These are phyloP conservation scores for Chlamydomonas reinhardtii DNA, from an alignment of 163 green algal genomes.

Conservation along the genomic window DNA sequence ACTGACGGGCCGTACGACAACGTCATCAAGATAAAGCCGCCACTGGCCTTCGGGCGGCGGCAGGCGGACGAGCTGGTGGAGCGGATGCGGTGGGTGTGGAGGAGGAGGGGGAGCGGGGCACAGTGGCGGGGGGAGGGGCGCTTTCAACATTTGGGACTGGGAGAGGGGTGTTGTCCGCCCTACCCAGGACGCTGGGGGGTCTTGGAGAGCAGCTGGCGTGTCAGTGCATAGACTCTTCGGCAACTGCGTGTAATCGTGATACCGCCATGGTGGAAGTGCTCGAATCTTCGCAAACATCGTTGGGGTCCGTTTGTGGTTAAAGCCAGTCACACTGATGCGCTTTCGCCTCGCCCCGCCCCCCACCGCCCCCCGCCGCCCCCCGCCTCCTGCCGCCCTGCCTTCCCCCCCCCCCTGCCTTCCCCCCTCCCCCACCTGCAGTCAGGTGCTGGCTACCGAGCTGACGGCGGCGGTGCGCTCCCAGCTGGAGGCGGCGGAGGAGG, in stretches of 20 bases:
- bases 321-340: too few species aligned
- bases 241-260: too few species aligned
- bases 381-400: not conserved
- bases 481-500: slow-evolving; percentile 27
- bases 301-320: too few species aligned
- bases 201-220: too few species aligned
- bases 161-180: too few species aligned
- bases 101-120: not conserved
- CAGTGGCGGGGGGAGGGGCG: too few species aligned
- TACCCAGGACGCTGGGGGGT: too few species aligned
- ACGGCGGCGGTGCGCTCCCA: not conserved
- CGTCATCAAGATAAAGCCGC: slow-evolving; percentile 85
- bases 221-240: too few species aligned
- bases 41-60: slow-evolving; percentile 61
- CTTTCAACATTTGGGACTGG: not conserved
- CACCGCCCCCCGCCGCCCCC: too few species aligned
- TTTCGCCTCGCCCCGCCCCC: not conserved
- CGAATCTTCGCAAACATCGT: too few species aligned
- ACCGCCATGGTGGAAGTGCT: too few species aligned
- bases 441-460: slow-evolving; percentile 45
- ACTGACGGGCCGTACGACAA: slow-evolving; percentile 79
- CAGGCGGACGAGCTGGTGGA: slow-evolving; percentile 62
- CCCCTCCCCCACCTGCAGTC: not conserved
- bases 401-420: not conserved
- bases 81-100: slow-evolving; percentile 33